phyloP scores from a whole-genome alignment of 305 asterid genomes.

The Fraxinus paxiana region DNA sequence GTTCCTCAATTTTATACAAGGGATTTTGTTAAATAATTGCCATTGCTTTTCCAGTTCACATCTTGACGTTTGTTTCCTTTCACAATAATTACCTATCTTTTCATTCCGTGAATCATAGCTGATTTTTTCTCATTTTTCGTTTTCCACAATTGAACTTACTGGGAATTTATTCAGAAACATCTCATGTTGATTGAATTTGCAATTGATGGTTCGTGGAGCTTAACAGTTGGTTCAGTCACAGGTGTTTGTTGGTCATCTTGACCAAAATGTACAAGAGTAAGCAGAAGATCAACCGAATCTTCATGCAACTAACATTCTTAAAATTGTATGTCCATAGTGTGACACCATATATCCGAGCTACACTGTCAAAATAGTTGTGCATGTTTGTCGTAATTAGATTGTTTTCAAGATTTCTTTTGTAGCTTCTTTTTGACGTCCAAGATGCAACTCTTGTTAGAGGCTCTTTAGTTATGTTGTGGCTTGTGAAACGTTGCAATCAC shows the following conservation, averaged over 20 bases:
- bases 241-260: background rate
- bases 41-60: background rate
- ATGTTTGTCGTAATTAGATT: background rate
- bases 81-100: background rate
- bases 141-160: background rate
- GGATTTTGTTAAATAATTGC: background rate
- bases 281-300: background rate
- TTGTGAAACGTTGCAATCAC: background rate
- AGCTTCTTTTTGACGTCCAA: background rate
- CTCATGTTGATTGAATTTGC: background rate
- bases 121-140: background rate
- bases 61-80: background rate
- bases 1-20: background rate
- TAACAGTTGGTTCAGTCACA: background rate
- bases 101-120: background rate
- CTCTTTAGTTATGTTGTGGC: background rate
- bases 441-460: background rate
- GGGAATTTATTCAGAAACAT: background rate
- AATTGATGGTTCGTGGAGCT: background rate
- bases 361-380: background rate
- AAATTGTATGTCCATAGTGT: background rate
- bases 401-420: background rate
- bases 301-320: background rate
- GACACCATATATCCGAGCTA: background rate
- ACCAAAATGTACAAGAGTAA: background rate